Conservation (phyloP, 148 eudicot species). For the Pouteria glomerata region DNA sequence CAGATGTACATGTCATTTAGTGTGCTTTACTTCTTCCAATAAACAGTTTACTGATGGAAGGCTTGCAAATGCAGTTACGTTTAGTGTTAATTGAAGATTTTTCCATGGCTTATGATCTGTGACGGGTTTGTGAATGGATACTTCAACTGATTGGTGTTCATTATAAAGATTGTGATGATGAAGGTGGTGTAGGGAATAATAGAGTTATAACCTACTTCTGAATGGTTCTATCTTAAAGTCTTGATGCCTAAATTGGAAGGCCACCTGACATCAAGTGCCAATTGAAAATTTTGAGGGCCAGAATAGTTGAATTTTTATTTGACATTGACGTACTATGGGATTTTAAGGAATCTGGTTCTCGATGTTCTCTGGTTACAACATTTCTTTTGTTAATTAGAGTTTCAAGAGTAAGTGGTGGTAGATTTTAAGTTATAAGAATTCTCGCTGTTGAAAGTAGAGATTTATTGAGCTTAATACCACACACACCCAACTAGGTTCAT, state of each 20-base stretch:
- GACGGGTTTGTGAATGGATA: constrained; percentile 18
- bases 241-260: constrained; percentile 3
- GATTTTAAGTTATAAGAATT: no score
- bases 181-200: constrained; percentile 8
- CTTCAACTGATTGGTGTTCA: constrained; percentile 16
- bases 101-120: background rate
- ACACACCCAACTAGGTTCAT: no score
- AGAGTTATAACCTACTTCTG: background rate
- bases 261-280: constrained; percentile 2
- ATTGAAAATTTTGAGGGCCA: background rate
- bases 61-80: constrained; percentile 13
- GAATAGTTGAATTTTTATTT: background rate
- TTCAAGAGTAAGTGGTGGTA: background rate
- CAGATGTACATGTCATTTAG: no score
- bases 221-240: constrained; percentile 3
- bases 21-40: background rate
- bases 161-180: constrained; percentile 8
- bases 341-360: background rate
- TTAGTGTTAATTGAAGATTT: background rate
- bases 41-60: background rate
- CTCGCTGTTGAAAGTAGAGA: no score
- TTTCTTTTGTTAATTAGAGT: no score
- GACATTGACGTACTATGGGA: background rate
- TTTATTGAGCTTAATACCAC: no score
- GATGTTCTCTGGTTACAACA: no score